Conservation (phyloP, 371 early-diverging fungal species). For the Apophysomyces ossiformis region DNA sequence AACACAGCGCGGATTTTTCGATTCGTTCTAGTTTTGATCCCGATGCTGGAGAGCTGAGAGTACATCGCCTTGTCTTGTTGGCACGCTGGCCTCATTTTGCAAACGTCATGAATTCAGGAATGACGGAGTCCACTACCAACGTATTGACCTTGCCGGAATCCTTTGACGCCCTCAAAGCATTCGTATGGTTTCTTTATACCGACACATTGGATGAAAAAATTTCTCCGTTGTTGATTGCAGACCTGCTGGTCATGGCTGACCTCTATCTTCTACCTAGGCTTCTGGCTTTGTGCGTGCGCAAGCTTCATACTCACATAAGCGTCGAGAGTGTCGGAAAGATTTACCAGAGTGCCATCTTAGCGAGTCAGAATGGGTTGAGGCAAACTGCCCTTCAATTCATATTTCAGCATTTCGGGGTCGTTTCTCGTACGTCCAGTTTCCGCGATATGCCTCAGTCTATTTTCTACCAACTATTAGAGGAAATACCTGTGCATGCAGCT, state of each 20-base stretch:
- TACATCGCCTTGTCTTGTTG: conserved; percentile 53
- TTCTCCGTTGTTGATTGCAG: conserved; percentile 45
- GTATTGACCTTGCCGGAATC: conserved; percentile 56
- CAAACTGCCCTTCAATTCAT: conserved; percentile 58
- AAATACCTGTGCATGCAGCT: conserved; percentile 36
- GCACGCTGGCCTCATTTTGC: conserved; percentile 71
- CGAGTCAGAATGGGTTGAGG: conserved; percentile 59
- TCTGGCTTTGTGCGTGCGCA: conserved; percentile 49
- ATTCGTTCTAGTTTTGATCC: conserved; percentile 51
- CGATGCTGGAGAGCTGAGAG: conserved; percentile 34
- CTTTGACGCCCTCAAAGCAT: conserved; percentile 46
- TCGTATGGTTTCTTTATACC: conserved; percentile 63
- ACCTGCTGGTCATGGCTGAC: conserved; percentile 65
- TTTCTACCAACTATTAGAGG: conserved; percentile 66
- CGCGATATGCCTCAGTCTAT: conserved; percentile 54
- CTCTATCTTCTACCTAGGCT: conserved; percentile 62
- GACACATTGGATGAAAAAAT: conserved; percentile 49
- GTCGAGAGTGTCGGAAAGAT: conserved; percentile 60
- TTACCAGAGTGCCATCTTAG: conserved; percentile 57
- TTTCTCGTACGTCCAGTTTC: conserved; percentile 58
- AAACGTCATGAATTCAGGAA: conserved; percentile 55
- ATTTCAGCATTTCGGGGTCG: conserved; percentile 63
- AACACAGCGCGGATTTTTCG: conserved; percentile 55
- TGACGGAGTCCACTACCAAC: conserved; percentile 49
- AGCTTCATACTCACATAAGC: conserved; percentile 51